Conservation (phyloP, 208 protist genomes). For the Crithidia expoeki region DNA sequence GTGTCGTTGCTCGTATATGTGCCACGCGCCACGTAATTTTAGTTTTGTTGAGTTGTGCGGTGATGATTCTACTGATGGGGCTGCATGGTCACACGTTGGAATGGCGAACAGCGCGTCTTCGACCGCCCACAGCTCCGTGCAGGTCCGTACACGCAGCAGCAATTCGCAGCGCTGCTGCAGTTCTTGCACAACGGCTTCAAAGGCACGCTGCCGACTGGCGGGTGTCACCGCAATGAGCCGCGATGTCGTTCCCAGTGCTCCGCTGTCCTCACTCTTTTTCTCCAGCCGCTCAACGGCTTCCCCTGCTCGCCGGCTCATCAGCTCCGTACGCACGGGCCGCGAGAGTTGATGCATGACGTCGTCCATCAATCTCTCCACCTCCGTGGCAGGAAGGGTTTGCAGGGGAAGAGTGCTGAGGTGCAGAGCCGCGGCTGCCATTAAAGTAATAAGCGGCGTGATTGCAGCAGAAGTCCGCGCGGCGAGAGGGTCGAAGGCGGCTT, state of each 20-base stretch:
- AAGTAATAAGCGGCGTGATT: constrained; percentile 30
- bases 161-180: constrained; percentile 33
- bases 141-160: constrained; percentile 28
- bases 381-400: constrained; percentile 8
- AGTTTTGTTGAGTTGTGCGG: background rate
- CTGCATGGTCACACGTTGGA: constrained; percentile 5
- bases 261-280: background rate
- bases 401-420: constrained; percentile 36
- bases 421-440: constrained; percentile 32
- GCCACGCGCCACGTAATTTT: background rate
- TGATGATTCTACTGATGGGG: background rate
- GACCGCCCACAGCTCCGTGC: constrained; percentile 29
- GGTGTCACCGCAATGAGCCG: background rate
- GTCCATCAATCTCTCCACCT: constrained; percentile 25
- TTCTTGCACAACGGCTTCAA: constrained; percentile 15
- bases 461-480: constrained; percentile 14
- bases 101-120: constrained; percentile 27
- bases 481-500: constrained; percentile 33
- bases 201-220: constrained; percentile 6
- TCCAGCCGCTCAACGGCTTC: background rate
- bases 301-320: constrained; percentile 24
- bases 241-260: background rate
- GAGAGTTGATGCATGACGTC: constrained; percentile 21
- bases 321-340: constrained; percentile 30
- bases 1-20: constrained; percentile 20